Evolutionary conservation across 2,329 filamentous ascomycete species (phyloP).

Genomic region (Pleurostoma richardsiae): DNA sequence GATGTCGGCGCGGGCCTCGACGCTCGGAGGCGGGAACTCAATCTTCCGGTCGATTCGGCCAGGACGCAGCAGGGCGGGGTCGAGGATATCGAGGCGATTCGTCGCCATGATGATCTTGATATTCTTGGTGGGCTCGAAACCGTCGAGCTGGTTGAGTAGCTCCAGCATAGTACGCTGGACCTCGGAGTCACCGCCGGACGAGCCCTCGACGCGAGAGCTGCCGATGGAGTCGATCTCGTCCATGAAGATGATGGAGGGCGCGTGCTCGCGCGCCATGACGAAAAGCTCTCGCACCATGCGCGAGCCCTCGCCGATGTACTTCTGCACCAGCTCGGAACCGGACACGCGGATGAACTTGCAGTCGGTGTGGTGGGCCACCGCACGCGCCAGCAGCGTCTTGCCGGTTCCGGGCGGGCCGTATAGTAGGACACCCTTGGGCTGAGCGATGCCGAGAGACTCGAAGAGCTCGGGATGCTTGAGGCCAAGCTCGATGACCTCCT

Average conservation of each 20-base stretch:
- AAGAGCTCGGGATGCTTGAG: conserved; percentile 98
- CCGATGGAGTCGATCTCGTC: conserved; percentile 99
- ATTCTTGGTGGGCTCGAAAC: conserved; percentile 98
- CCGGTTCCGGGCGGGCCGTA: conserved; percentile 96
- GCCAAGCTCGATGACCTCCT: conserved; percentile 98
- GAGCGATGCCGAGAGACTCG: conserved; percentile 96
- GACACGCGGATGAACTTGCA: conserved; percentile 99
- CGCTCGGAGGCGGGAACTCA: conserved; percentile 94
- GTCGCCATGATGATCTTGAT: conserved; percentile 99
- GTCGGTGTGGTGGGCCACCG: conserved; percentile 96
- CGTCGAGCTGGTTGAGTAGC: conserved; percentile 94
- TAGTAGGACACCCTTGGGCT: conserved; percentile 93
- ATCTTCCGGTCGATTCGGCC: conserved; percentile 98
- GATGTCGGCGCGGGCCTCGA: conserved; percentile 96
- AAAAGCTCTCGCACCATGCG: conserved; percentile 99
- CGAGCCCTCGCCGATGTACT: conserved; percentile 97
- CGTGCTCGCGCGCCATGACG: conserved; percentile 98
- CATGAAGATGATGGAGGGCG: conserved; percentile 99
- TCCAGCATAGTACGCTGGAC: conserved; percentile 99
- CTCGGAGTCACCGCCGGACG: conserved; percentile 91
- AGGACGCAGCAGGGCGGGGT: conserved; percentile 90
- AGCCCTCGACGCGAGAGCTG: conserved; percentile 92
- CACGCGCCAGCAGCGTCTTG: conserved; percentile 91
- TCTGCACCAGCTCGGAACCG: conserved; percentile 93
- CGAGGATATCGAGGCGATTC: conserved; percentile 94